These are phyloP conservation scores for Phytophthora crassamura DNA, from an alignment of 352 stramenopile genomes.

Conservation along the genomic window DNA sequence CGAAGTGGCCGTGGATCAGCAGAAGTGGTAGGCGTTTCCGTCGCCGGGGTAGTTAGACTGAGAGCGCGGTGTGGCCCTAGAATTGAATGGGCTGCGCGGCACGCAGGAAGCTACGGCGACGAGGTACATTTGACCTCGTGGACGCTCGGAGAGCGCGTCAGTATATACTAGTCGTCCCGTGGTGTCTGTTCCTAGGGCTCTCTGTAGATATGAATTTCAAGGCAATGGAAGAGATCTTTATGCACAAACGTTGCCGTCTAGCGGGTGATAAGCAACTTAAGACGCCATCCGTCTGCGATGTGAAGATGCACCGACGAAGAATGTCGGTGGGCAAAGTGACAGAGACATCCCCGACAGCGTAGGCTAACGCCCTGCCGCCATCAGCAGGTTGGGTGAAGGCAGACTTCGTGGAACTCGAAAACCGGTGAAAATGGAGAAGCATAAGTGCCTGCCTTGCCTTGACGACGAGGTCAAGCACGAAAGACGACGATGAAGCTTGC, in stretches of 20 bases:
- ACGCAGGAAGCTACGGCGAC: conserved; percentile 20
- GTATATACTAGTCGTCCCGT: conserved; percentile 32
- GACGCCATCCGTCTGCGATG: too few relatives aligned
- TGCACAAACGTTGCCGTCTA: conserved; percentile 3
- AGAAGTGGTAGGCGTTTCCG: conserved; percentile 29
- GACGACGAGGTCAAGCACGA: too few relatives aligned
- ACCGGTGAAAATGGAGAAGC: too few relatives aligned
- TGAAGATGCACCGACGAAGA: neutral
- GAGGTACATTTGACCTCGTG: conserved; percentile 26
- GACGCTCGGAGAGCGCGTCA: conserved; percentile 20
- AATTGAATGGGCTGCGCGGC: conserved; percentile 23
- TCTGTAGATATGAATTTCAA: conserved; percentile 37
- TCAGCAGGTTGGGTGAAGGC: too few relatives aligned
- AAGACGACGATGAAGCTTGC: too few relatives aligned
- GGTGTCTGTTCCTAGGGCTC: conserved; percentile 20
- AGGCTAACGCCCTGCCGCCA: too few relatives aligned
- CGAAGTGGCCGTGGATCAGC: conserved; percentile 40
- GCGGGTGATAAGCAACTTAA: neutral
- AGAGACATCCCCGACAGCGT: too few relatives aligned
- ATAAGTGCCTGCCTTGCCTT: too few relatives aligned
- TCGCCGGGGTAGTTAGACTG: conserved; percentile 30
- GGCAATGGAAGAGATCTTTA: conserved; percentile 29
- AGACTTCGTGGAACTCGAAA: too few relatives aligned
- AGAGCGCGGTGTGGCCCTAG: conserved; percentile 19
- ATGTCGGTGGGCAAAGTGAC: too few relatives aligned